Percentiles rank a stretch among this genome's conserved stretches.
Conservation (phyloP, 352 stramenopile genomes). For the Chrysophaeum taylorii region DNA sequence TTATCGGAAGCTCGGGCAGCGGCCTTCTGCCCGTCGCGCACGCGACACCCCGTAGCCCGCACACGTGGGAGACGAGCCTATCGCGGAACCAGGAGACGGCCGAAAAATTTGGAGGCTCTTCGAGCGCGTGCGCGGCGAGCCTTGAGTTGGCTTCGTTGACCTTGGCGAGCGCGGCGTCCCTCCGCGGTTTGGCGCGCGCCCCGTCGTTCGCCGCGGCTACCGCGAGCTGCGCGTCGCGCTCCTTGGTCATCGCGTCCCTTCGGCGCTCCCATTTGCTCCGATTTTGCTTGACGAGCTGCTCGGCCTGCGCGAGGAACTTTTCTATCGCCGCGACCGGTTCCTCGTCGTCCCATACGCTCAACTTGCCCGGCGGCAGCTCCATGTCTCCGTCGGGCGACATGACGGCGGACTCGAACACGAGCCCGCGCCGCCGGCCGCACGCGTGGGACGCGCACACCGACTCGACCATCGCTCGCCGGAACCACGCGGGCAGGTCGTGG, state of each 20-base stretch:
- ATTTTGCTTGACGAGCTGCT: not conserved
- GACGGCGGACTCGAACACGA: not conserved
- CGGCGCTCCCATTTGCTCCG: not conserved
- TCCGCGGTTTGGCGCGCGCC: not conserved
- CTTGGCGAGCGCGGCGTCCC: not conserved
- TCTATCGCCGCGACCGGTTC: not conserved
- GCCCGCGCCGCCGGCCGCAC: not conserved
- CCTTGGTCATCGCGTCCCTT: not conserved
- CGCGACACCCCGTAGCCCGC: not conserved
- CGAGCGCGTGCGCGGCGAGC: not conserved
- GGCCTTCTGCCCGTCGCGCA: not conserved
- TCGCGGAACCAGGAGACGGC: not conserved
- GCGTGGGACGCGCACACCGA: not conserved
- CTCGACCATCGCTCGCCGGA: not conserved
- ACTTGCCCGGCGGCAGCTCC: not conserved
- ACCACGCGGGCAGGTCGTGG: not conserved
- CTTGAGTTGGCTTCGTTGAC: not conserved
- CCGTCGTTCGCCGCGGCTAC: not conserved
- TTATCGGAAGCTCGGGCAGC: conserved; percentile 5
- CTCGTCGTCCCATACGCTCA: not conserved
- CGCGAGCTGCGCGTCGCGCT: not conserved
- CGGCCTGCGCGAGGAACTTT: not conserved
- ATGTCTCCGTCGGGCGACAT: not conserved
- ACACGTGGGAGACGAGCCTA: not conserved
- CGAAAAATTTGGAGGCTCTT: not conserved